Evolutionary conservation across 345 rosid genomes (phyloP), one percentile per base, ranked within the genome.

Genomic region (Citrus sp.): DNA sequence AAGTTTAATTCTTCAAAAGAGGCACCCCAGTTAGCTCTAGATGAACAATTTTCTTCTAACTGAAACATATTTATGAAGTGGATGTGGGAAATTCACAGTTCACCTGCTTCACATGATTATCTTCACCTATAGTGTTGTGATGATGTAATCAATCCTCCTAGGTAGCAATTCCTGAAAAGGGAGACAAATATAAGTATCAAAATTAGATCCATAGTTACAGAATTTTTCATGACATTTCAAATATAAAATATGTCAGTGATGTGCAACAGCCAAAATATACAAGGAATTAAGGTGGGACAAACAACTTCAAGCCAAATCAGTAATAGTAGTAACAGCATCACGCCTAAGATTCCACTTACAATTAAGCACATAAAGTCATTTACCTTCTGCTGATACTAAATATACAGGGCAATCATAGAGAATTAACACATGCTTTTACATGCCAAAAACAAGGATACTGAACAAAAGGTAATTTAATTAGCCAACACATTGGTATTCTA

Each of bases 1-100:
- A 85, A 87, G 78, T 80, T 82, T 80, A 81, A 82, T 77, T 86
- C 88, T 80, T 81, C 86, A 85, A 85, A 84, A 83, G 82, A 83
- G 87, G 82, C 90, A 86, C 80, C 84, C 86, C 88, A 65, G 94
- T 86, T 87, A 86, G 89, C 91, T 83, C 92, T 87, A 87, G 86
- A 84, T 81, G 73, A 89, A 87, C 87, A 80, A 85, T 79, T 84
- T 88, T 77, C 79, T 70, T 79, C 76, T 81, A 78, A 81, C 84
- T 77, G 80, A 82, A 86, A 83, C 77, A 73, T 86, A 86, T 75
- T 55, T 78, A 78, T 69, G 73, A 73, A 78, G 81, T 76, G 79
- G 81, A 80, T 77, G 75, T 56, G 75, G 72, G 77, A 68, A 84
- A 80, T 85, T 83, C 90, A 85, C 87, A 87, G 84, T 85, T 86